Evolutionary conservation across 257 asterid species (phyloP).

Genomic region (Rhazya stricta): DNA sequence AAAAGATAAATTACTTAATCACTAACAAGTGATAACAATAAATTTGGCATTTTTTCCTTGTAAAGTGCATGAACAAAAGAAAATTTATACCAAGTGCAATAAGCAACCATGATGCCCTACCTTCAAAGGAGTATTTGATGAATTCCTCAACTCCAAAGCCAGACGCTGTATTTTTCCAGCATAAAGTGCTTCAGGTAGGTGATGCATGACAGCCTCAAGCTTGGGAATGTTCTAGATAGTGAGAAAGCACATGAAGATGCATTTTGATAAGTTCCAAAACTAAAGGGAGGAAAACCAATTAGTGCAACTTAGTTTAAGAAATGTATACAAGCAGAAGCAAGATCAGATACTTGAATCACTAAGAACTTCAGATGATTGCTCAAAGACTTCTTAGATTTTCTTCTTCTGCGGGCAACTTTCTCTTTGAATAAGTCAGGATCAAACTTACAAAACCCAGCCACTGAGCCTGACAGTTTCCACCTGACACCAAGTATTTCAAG

Average conservation of each 20-base stretch:
- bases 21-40: background rate
- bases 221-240: slow-evolving; percentile 72
- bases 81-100: too few species aligned
- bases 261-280: slow-evolving; percentile 4
- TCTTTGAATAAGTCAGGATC: slow-evolving; percentile 50
- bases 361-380: slow-evolving; percentile 63
- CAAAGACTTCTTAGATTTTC: slow-evolving; percentile 43
- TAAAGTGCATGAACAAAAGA: background rate
- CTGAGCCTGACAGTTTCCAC: slow-evolving; percentile 94
- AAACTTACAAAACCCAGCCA: slow-evolving; percentile 69
- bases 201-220: slow-evolving; percentile 68
- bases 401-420: slow-evolving; percentile 51
- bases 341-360: slow-evolving; percentile 66
- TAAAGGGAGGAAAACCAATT: background rate
- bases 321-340: background rate
- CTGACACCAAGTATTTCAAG: slow-evolving; percentile 80
- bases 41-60: background rate
- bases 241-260: slow-evolving; percentile 31
- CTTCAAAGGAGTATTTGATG: slow-evolving; percentile 71
- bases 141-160: slow-evolving; percentile 78
- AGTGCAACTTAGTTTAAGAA: background rate
- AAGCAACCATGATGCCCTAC: slow-evolving; percentile 23
- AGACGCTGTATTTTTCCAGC: slow-evolving; percentile 78
- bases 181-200: slow-evolving; percentile 63
- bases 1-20: background rate